These are phyloP conservation scores for Melastoma candidum DNA, from an alignment of 441 rosid genomes.

Conservation along the genomic window DNA sequence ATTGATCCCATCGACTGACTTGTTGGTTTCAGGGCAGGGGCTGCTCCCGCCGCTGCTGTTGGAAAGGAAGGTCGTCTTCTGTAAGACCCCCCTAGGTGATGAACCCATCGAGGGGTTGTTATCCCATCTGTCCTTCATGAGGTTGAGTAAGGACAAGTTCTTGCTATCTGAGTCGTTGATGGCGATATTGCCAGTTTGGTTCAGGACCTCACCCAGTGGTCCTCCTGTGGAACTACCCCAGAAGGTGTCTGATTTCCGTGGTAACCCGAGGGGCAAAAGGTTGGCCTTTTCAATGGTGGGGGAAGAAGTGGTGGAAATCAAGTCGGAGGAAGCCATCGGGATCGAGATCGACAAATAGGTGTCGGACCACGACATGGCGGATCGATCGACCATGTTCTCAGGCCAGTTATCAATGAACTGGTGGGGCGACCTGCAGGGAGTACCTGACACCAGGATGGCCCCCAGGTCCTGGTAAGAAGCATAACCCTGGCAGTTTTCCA, in stretches of 20 bases:
- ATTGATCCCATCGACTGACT: slow-evolving; percentile 25
- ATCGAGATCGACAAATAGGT: slow-evolving; percentile 77
- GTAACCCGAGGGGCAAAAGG: slow-evolving; percentile 40
- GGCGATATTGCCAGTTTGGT: slow-evolving; percentile 23
- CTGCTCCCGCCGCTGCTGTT: slow-evolving; percentile 77
- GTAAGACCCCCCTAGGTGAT: slow-evolving; percentile 71
- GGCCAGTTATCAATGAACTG: slow-evolving; percentile 62
- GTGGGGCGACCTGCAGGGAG: slow-evolving; percentile 28
- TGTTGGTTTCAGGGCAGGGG: slow-evolving; percentile 44
- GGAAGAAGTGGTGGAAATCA: slow-evolving; percentile 38
- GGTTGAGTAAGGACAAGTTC: slow-evolving; percentile 27
- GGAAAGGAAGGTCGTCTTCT: slow-evolving; percentile 52
- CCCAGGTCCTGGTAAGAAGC: slow-evolving; percentile 23
- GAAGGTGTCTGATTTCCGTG: slow-evolving; percentile 37
- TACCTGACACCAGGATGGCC: slow-evolving; percentile 30
- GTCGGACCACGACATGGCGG: slow-evolving; percentile 48
- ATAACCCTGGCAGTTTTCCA: slow-evolving; percentile 19
- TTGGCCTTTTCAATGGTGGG: slow-evolving; percentile 34
- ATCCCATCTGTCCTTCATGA: slow-evolving; percentile 36
- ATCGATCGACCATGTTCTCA: slow-evolving; percentile 26
- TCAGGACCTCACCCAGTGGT: slow-evolving; percentile 70
- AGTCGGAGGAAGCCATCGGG: slow-evolving; percentile 38
- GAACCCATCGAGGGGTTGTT: slow-evolving; percentile 43
- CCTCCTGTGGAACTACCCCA: slow-evolving; percentile 81
- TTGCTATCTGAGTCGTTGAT: slow-evolving; percentile 3